These are phyloP conservation scores for Corchorus capsularis DNA, from an alignment of 345 rosid genomes.

Conservation along the genomic window DNA sequence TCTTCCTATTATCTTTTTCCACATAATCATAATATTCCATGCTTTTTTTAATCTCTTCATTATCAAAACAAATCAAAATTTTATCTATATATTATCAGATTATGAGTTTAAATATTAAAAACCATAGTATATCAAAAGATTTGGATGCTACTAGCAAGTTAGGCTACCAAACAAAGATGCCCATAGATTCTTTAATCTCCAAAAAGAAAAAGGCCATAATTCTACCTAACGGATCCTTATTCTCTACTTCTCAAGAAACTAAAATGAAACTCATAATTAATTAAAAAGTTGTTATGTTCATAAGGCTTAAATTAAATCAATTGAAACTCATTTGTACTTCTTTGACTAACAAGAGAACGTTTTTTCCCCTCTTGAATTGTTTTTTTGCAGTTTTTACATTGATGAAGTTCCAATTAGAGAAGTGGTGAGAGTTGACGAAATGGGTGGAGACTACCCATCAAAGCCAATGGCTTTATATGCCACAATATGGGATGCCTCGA, in stretches of 20 bases:
- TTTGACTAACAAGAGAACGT: not conserved
- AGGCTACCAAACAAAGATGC: slow-evolving; percentile 13
- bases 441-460: slow-evolving; percentile 80
- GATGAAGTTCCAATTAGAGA: slow-evolving; percentile 90
- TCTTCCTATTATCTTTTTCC: too few species aligned
- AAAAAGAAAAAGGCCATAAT: not conserved
- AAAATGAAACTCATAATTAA: not conserved
- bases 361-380: not conserved
- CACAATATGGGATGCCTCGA: slow-evolving; percentile 97
- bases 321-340: not conserved
- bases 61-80: too few species aligned
- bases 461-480: slow-evolving; percentile 91
- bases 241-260: not conserved
- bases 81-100: too few species aligned
- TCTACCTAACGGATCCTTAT: not conserved
- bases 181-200: not conserved
- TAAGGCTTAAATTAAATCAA: not conserved
- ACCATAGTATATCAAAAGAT: too few species aligned
- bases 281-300: not conserved
- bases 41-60: too few species aligned
- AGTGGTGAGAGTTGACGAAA: slow-evolving; percentile 56
- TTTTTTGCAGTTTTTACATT: slow-evolving; percentile 64
- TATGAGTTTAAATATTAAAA: too few species aligned
- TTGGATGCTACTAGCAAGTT: not conserved
- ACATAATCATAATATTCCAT: too few species aligned